phyloP scores from a whole-genome alignment of 2,329 filamentous ascomycete species.

The Xylaria polymorpha region DNA sequence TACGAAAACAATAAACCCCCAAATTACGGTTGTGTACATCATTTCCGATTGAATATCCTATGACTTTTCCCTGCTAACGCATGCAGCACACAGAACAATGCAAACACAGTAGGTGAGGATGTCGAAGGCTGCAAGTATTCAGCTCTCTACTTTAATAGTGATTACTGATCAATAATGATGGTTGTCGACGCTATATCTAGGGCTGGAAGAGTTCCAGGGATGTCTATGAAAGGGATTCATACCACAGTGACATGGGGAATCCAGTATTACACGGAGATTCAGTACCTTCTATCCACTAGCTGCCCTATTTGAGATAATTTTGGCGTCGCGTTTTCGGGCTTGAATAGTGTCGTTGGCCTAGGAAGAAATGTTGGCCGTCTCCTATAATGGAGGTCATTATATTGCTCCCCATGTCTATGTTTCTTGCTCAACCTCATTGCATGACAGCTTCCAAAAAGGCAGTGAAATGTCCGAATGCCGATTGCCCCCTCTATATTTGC shows the following conservation, averaged over 20 bases:
- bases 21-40: not conserved
- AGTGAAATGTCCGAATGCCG: not conserved
- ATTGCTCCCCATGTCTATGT: not conserved
- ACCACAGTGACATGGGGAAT: not conserved
- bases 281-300: not conserved
- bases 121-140: constrained; percentile 9
- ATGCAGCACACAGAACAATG: not conserved
- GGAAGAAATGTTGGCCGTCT: not conserved
- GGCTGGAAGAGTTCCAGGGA: constrained; percentile 12
- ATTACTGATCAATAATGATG: constrained; percentile 43
- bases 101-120: not conserved
- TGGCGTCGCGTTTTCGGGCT: not conserved
- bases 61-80: not conserved
- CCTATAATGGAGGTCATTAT: not conserved
- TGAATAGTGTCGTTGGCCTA: not conserved
- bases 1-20: constrained; percentile 4
- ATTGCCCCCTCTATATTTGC: constrained; percentile 18
- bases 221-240: constrained; percentile 1
- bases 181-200: constrained; percentile 32
- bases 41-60: constrained; percentile 8
- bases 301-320: not conserved
- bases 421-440: not conserved
- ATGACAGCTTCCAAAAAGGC: not conserved
- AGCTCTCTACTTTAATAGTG: constrained; percentile 33
- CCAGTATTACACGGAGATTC: not conserved